These are phyloP conservation scores for Backusella parvicylindrica DNA, from an alignment of 192 early-diverging fungal genomes.

Conservation along the genomic window DNA sequence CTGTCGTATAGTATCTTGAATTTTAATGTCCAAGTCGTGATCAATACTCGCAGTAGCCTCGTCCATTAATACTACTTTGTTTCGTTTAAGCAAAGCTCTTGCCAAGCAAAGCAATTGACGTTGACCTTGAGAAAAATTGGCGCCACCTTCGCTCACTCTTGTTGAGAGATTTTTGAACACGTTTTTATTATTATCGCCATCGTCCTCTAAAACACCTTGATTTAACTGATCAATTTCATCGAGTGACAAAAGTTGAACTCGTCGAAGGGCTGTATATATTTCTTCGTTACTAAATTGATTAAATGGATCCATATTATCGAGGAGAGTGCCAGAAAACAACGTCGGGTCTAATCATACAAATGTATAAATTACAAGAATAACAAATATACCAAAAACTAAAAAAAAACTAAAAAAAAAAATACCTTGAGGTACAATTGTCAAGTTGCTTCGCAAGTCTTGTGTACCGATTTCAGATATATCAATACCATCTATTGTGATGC, in stretches of 20 bases:
- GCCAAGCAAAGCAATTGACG: slow-evolving; percentile 76
- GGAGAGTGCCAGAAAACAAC: slow-evolving; percentile 46
- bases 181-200: slow-evolving; percentile 3
- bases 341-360: slow-evolving; percentile 26
- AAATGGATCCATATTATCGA: slow-evolving; percentile 92
- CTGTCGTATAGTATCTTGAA: slow-evolving; percentile 47
- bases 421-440: slow-evolving; percentile 82
- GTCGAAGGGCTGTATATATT: slow-evolving; percentile 71
- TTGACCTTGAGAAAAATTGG: slow-evolving; percentile 72
- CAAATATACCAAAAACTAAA: no score
- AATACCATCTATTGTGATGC: slow-evolving; percentile 76
- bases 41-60: slow-evolving; percentile 57
- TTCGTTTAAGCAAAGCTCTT: slow-evolving; percentile 61
- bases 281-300: slow-evolving; percentile 68
- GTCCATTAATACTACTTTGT: slow-evolving; percentile 49
- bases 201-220: neutral
- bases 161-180: slow-evolving; percentile 8
- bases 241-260: slow-evolving; percentile 53
- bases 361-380: neutral
- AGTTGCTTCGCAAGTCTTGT: slow-evolving; percentile 64
- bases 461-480: slow-evolving; percentile 71
- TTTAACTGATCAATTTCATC: neutral
- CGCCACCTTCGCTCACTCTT: slow-evolving; percentile 74
- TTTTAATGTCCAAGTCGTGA: slow-evolving; percentile 48
- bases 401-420: neutral